Base-by-base conservation (phyloP, 805 yeast genomes). In the Kazachstania bromeliacearum region DNA sequence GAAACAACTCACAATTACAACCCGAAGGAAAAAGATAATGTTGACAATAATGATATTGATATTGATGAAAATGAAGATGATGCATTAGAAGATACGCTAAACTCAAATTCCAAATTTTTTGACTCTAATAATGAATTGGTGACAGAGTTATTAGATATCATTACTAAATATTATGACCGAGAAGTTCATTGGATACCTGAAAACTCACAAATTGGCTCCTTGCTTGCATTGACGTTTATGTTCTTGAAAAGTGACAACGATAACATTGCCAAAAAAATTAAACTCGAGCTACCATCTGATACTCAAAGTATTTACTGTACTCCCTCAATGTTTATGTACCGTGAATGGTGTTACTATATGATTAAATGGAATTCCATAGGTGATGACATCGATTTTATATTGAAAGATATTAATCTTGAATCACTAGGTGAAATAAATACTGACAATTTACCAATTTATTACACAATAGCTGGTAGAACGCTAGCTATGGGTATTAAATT, bases 321-420 rank as follows among this genome's bases (percentile, higher is more conserved):
- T 41, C 96, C 97, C 0, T 95, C 85, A 47, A 51, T 82, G 13
- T 58, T 85, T 25, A 62, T 85, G 46, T 61, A 85, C 28, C 60
- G 94, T 28, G 71, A 78, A 35, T 60, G 83, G 33, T 76, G 81
- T 0, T 65, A 65, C 40, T 73, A 79, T 49, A 55, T 88, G 47
- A 75, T 88, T 5, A 50, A 78, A 70, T 87, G 95, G 95, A 72
- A 73, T 39, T 43, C 51, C 1, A 72, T 85, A n/a, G 70, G 67
- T 2, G 56, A 61, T 7, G 55, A 70, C 38, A 53, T 38, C 45
- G 46, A 20, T n/a, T 51, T 34, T 57, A 53, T 43, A 16, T 36
- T 57, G 27, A 31, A 37, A 2, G 48, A 37, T 13, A 26, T 51
- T 23, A 39, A 38, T 6, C 22, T 36, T 19, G 15, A 32, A 10